Conservation (phyloP, 148 eudicot species). For the Fagopyrum esculentum region DNA sequence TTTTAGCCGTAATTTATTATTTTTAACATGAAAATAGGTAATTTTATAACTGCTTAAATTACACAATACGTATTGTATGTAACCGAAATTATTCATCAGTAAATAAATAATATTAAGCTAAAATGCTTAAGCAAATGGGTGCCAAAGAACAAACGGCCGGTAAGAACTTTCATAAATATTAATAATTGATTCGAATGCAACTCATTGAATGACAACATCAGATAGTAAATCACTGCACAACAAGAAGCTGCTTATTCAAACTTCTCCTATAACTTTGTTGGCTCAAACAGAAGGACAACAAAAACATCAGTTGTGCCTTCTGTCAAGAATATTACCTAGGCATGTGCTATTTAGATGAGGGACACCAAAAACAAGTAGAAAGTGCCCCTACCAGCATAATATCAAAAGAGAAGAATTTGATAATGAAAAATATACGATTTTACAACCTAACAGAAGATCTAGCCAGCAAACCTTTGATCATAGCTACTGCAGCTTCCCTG, state of each 20-base stretch:
- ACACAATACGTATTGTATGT: no score
- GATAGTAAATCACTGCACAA: conserved; percentile 2
- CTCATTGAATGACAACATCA: neutral
- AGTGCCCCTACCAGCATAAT: neutral
- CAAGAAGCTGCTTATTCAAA: neutral
- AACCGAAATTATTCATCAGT: no score
- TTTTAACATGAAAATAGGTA: no score
- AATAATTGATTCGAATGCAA: no score
- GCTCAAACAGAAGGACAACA: neutral
- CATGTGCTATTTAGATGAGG: neutral
- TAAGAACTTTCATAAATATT: neutral
- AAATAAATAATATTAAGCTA: no score
- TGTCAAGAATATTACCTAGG: no score
- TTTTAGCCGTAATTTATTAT: no score
- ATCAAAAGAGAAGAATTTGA: neutral
- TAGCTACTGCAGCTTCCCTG: conserved; percentile 54
- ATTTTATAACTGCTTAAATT: no score
- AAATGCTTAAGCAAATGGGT: no score
- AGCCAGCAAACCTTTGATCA: conserved; percentile 14
- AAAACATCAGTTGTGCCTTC: neutral
- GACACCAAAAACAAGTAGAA: neutral
- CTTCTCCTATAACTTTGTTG: neutral
- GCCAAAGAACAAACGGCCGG: no score
- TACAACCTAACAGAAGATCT: conserved; percentile 39
- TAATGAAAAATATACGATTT: conserved; percentile 55